A percentile compares a stretch with the other conserved stretches of the same genome.
Evolutionary conservation across 2,329 filamentous ascomycete genomes (phyloP).

Genomic region (Coccinonectria pachysandricola): DNA sequence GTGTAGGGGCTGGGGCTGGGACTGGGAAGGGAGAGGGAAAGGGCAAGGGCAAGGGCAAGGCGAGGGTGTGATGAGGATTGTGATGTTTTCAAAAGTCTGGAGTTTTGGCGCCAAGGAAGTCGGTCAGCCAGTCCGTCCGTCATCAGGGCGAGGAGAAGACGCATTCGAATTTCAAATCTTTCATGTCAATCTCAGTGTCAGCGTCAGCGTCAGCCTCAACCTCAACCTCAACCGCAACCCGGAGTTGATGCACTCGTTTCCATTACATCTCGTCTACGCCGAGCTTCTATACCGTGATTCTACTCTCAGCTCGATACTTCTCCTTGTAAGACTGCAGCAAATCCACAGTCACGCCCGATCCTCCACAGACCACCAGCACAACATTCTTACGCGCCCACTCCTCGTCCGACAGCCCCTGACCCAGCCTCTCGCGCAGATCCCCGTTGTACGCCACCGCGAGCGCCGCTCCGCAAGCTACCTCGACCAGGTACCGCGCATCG

Average conservation of each 20-base stretch:
- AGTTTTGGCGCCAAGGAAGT: conserved; percentile 7
- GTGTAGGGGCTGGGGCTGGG: too few relatives aligned
- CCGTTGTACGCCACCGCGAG: conserved; percentile 59
- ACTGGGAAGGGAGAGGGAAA: too few relatives aligned
- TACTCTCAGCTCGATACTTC: conserved; percentile 27
- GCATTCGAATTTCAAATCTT: too few relatives aligned
- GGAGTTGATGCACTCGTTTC: not conserved
- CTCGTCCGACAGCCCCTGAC: conserved; percentile 39
- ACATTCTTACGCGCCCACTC: conserved; percentile 60
- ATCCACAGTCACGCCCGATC: conserved; percentile 53
- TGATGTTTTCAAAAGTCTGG: conserved; percentile 2
- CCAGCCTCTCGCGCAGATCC: conserved; percentile 49
- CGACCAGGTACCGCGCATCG: conserved; percentile 71
- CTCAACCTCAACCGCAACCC: not conserved
- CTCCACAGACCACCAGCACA: conserved; percentile 79
- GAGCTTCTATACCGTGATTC: conserved; percentile 21
- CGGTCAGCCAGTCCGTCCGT: too few relatives aligned
- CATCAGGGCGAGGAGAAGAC: too few relatives aligned
- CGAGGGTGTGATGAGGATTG: conserved; percentile 1
- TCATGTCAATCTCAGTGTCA: too few relatives aligned
- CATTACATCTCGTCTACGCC: too few relatives aligned
- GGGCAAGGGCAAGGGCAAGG: conserved; percentile 15
- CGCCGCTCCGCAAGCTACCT: conserved; percentile 76
- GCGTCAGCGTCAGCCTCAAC: too few relatives aligned
- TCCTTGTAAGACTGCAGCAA: conserved; percentile 49